Conservation (phyloP, 176 grass and related monocot genomes). For the Zea luxurians region DNA sequence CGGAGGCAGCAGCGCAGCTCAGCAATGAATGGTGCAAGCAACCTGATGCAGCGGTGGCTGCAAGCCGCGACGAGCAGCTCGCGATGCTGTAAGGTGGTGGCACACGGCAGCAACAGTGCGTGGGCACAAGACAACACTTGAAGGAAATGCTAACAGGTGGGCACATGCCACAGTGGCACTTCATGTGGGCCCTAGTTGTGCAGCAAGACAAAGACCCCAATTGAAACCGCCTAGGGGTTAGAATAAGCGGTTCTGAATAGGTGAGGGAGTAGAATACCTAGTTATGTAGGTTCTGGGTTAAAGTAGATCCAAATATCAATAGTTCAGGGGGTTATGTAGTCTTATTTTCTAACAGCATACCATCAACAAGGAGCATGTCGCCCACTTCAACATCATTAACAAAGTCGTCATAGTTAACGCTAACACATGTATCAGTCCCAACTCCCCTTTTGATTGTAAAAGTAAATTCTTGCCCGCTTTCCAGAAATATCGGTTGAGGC, state of each 20-base stretch:
- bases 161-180: background rate
- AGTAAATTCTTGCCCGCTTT: constrained; percentile 71
- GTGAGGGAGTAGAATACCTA: background rate
- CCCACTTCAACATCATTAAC: constrained; percentile 93
- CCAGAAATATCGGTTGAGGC: constrained; percentile 70
- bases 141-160: background rate
- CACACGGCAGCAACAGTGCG: background rate
- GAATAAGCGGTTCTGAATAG: background rate
- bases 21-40: background rate
- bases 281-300: background rate
- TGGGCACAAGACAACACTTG: background rate
- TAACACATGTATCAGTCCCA: constrained; percentile 84
- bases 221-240: background rate
- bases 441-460: constrained; percentile 89
- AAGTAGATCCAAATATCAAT: background rate
- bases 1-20: background rate
- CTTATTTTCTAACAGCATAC: constrained; percentile 36
- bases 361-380: constrained; percentile 97
- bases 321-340: background rate
- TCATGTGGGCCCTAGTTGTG: background rate
- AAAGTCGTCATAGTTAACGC: constrained; percentile 96
- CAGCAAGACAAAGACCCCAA: background rate
- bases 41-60: background rate
- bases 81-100: background rate
- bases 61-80: background rate